phyloP scores from a whole-genome alignment of 1,284 basidiomycete genomes.

The Puccinia triticina region DNA sequence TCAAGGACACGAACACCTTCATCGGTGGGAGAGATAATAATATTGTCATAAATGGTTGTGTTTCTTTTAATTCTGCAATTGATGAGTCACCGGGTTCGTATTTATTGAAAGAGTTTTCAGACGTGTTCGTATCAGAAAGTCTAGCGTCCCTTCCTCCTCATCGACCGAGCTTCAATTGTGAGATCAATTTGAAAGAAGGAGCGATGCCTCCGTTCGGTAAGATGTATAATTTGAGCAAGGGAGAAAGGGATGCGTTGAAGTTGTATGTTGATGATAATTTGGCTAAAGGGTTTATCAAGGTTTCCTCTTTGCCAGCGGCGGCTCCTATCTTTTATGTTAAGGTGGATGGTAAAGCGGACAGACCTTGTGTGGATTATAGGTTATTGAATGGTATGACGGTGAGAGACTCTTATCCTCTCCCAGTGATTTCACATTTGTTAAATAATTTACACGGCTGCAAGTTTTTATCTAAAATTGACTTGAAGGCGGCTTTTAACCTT shows the following conservation, averaged over 20 bases:
- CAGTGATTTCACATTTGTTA: not conserved
- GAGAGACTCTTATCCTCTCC: constrained; percentile 50
- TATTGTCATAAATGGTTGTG: too few species aligned
- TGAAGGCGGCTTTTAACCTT: constrained; percentile 57
- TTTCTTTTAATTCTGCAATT: not conserved
- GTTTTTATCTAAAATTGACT: constrained; percentile 57
- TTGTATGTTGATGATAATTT: not conserved
- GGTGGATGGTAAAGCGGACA: constrained; percentile 51
- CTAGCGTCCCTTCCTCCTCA: too few species aligned
- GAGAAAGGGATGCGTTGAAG: not conserved
- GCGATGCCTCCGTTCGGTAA: not conserved
- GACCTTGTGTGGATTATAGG: constrained; percentile 54
- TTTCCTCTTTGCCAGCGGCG: constrained; percentile 31
- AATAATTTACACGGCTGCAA: not conserved
- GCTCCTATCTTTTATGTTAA: too few species aligned
- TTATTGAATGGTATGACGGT: constrained; percentile 52
- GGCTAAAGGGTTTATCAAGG: constrained; percentile 32
- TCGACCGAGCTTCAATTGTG: too few species aligned
- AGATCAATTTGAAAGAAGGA: too few species aligned
- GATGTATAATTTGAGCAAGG: constrained; percentile 8
- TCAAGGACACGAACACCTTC: too few species aligned
- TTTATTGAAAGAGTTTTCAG: not conserved
- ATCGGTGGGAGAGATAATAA: too few species aligned
- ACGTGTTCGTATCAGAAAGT: too few species aligned
- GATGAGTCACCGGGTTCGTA: not conserved